Base-by-base conservation (phyloP, 345 rosid species). In the Xanthoceras sorbifolium region DNA sequence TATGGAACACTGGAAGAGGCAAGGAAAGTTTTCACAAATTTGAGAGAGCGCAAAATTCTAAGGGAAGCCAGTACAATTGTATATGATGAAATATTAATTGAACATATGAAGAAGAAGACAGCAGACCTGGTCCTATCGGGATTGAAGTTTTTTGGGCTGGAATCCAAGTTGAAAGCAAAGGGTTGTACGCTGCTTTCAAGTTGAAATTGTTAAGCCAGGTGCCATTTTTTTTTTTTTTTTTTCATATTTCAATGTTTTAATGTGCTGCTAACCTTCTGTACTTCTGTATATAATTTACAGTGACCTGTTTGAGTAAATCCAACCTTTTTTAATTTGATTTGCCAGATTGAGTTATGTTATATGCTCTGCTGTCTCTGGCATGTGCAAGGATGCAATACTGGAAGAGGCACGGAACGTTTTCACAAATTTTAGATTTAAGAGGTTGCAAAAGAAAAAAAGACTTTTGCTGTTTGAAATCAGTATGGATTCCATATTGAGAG, bases 111-210 rank as follows among this genome's bases (percentile, higher is more conserved):
- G 89, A 90, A 88, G 91, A 91, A 89, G 82, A 89, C 98, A 32
- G 98, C 98, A 34, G 94, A 90, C 79, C 82, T 93, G 76, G 88
- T 92, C 71, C 74, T 89, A 70, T 84, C 90, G 4, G 97, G 98
- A 77, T 54, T 90, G 74, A 90, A 87, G 80, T 93, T 96, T 82
- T 93, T 96, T 60, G 94, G 97, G 76, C 87, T 95, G n/a, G 98
- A 93, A 80, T 89, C 90, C 29, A 95, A 89, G 85, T 81, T 93
- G 85, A 96, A 86, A 83, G 89, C 86, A 74, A 96, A 86, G 78
- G 94, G 97, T 61, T 84, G 86, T 76, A 87, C 34, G 15, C 76
- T 91, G 77, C 89, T 91, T 34, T 62, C 85, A 26, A 67, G 75
- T 76, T 81, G 81, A 81, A 69, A 79, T 18, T 5, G 11, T 31